These are phyloP conservation scores for Botryosphaeria agaves DNA, from an alignment of 2,329 filamentous ascomycete genomes.

Conservation along the genomic window DNA sequence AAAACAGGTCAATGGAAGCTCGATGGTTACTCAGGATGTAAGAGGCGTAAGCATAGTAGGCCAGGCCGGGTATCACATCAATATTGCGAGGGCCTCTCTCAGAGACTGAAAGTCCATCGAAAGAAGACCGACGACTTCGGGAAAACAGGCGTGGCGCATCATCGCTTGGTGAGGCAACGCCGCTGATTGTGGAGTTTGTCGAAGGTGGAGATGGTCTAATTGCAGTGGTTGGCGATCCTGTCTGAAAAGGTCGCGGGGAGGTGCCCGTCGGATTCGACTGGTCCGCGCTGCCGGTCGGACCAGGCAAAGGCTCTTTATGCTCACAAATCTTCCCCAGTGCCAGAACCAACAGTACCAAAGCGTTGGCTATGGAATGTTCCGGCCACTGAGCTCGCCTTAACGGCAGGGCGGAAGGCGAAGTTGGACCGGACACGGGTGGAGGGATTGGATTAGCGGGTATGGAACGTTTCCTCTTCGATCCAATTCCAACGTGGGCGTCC, in stretches of 20 bases:
- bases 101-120: conserved; percentile 9
- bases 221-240: conserved; percentile 13
- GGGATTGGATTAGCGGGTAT: no score
- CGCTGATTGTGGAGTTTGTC: conserved; percentile 15
- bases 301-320: conserved; percentile 31
- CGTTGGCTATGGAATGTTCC: conserved; percentile 56
- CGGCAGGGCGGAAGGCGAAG: background rate
- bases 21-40: conserved; percentile 72
- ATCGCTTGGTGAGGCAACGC: conserved; percentile 12
- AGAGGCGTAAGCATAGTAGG: conserved; percentile 74
- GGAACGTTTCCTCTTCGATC: conserved; percentile 19
- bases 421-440: conserved; percentile 5
- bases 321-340: conserved; percentile 73
- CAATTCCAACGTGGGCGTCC: no score
- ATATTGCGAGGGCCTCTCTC: conserved; percentile 21
- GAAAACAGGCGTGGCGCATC: conserved; percentile 7
- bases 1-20: conserved; percentile 62
- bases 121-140: conserved; percentile 13
- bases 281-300: conserved; percentile 24
- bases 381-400: no score
- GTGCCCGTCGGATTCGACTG: no score
- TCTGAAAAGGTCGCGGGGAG: no score
- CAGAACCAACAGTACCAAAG: conserved; percentile 65
- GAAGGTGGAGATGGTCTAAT: conserved; percentile 21
- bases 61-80: conserved; percentile 73